phyloP scores from a whole-genome alignment of 495 filamentous ascomycete species.

The Xylaria nigripes region DNA sequence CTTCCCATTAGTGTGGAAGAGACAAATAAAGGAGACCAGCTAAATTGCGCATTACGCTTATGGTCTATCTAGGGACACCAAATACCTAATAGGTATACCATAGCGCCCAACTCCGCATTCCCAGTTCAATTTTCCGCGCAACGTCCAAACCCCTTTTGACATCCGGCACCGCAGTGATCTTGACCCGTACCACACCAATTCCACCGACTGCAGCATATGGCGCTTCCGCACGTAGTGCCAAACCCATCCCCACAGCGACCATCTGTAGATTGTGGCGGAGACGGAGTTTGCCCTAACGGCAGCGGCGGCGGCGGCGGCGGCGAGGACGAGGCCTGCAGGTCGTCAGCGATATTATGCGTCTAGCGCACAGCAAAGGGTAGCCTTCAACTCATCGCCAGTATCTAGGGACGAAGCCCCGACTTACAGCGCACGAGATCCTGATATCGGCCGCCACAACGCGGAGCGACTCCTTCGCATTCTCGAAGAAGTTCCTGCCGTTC shows the following conservation, averaged over 20 bases:
- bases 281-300: not conserved
- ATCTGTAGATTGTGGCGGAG: not conserved
- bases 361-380: too few relatives aligned
- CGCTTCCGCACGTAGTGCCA: not conserved
- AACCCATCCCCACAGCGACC: not conserved
- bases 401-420: not conserved
- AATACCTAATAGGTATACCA: too few relatives aligned
- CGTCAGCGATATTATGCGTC: too few relatives aligned
- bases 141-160: not conserved
- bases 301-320: not conserved
- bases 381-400: not conserved
- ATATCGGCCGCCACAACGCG: not conserved
- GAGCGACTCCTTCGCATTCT: constrained; percentile 30
- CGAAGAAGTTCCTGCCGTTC: constrained; percentile 35
- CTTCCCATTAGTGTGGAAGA: too few relatives aligned
- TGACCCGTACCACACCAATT: not conserved
- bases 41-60: too few relatives aligned
- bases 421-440: not conserved
- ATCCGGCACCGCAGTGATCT: not conserved
- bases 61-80: too few relatives aligned
- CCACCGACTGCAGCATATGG: not conserved
- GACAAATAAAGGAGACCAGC: too few relatives aligned
- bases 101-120: too few relatives aligned
- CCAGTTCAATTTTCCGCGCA: not conserved
- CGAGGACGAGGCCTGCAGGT: not conserved